A percentile compares a stretch with the other conserved stretches of the same genome.
Conservation (phyloP, 2,329 filamentous ascomycete genomes). For the Botrytis galanthina region DNA sequence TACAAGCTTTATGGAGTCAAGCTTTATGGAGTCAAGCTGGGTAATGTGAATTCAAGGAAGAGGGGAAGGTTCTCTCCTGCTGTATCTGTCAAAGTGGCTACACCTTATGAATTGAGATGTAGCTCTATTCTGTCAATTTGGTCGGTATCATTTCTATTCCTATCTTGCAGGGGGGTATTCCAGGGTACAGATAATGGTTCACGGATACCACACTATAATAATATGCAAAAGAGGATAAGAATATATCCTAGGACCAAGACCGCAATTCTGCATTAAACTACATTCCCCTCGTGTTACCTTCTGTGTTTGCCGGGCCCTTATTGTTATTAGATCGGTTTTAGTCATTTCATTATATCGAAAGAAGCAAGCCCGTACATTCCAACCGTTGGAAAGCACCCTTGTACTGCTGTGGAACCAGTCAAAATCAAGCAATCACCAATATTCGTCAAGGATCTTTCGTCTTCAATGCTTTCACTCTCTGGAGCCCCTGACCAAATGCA, state of each 20-base stretch:
- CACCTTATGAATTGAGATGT: not conserved
- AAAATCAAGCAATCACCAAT: not conserved
- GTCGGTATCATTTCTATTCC: not conserved
- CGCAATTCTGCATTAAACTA: not conserved
- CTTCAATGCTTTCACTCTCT: not conserved
- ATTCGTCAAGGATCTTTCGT: not conserved
- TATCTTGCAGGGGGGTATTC: too few relatives aligned
- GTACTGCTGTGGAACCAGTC: not conserved
- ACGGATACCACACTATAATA: not conserved
- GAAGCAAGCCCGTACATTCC: not conserved
- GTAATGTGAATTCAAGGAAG: not conserved
- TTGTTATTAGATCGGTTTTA: not conserved
- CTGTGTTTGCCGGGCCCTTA: not conserved
- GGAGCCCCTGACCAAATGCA: not conserved
- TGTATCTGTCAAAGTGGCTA: not conserved
- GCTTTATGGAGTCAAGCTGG: not conserved
- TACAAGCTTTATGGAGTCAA: not conserved
- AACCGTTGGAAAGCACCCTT: not conserved
- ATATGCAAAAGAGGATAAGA: not conserved
- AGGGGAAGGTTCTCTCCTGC: not conserved
- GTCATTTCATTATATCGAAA: not conserved
- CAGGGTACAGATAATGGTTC: not conserved
- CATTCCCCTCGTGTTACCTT: not conserved
- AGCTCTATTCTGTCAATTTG: not conserved
- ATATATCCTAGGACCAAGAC: not conserved